Base-by-base conservation (phyloP, 768 basidiomycete genomes). In the Mycena indigotica region DNA sequence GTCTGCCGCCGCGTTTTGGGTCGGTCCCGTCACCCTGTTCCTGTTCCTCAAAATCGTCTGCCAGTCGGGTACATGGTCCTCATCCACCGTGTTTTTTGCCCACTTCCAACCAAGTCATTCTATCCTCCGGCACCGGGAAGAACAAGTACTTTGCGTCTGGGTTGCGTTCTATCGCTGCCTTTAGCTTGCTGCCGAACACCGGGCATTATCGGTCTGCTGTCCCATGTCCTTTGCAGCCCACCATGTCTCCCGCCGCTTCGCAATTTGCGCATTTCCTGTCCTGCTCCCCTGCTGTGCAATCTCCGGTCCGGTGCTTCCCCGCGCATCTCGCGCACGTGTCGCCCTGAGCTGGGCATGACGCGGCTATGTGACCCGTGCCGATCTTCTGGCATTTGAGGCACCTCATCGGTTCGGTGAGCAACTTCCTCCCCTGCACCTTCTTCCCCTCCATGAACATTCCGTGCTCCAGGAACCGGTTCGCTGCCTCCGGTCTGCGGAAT, bases 121-220 rank as follows among this genome's bases (percentile, higher is more conserved):
- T 50, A 21, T 62, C 58, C 2, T 58, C 45, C 6, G 55, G 5
- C n/a, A n/a, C 52, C 3, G 54, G 57, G 56, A 52, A 68, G 40
- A 54, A 68, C 12, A 48, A 51, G 44, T 66, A 66, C n/a, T 61
- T 59, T 0, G 58, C 57, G 3, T 64, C 65, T 4, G 57, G 61
- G 26, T 59, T 48, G 2, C 60, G 48, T 15, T 52, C 56, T 12
- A 61, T 52, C 23, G 56, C 28, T 3, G 25, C 56, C 30, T 54
- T 49, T 6, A 65, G 24, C 21, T 54, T 50, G 17, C 45, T 45
- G 2, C n/a, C 5, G 56, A 68, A 69, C 0, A 55, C 25, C 0
- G 69, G 68, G 57, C 72, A 73, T 0, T 4, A 6, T 0, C 68
- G 25, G 50, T 72, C 66, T 38, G 67, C 71, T 0, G 72, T 58